Conservation (phyloP, 768 basidiomycete genomes). For the Polyporus arcularius region DNA sequence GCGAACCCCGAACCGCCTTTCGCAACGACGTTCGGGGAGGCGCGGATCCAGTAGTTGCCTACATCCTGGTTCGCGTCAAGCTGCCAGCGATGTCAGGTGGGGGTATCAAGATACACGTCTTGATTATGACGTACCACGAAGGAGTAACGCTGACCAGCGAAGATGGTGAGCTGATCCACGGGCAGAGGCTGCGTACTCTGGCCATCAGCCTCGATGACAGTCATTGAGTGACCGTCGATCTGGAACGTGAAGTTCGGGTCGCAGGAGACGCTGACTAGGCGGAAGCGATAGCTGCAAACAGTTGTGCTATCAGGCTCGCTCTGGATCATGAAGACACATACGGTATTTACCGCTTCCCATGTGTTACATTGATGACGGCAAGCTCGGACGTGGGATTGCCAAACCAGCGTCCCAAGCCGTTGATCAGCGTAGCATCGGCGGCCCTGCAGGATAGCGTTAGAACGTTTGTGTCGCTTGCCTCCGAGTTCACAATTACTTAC, state of each 20-base stretch:
- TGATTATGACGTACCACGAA: conserved; percentile 23
- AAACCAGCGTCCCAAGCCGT: conserved; percentile 46
- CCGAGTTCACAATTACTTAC: conserved; percentile 14
- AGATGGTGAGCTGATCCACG: conserved; percentile 28
- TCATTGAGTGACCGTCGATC: conserved; percentile 29
- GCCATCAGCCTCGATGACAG: conserved; percentile 33
- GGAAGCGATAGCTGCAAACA: conserved; percentile 49
- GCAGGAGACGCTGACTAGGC: conserved; percentile 54
- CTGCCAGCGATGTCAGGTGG: conserved; percentile 6
- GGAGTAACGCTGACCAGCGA: conserved; percentile 33
- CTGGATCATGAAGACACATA: too few species aligned
- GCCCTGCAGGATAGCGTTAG: conserved; percentile 9
- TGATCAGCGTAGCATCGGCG: conserved; percentile 42
- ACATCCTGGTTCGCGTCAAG: conserved; percentile 24
- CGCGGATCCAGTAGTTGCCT: conserved; percentile 24
- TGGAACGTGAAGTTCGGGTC: conserved; percentile 31
- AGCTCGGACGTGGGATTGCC: conserved; percentile 36
- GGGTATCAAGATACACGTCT: too few species aligned
- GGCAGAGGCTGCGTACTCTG: conserved; percentile 18
- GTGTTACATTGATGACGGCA: conserved; percentile 40
- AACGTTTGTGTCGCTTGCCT: conserved; percentile 1
- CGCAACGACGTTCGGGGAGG: conserved; percentile 24
- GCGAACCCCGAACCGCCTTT: conserved; percentile 23
- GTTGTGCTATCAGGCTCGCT: too few species aligned
- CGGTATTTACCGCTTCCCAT: conserved; percentile 25